Conservation (phyloP, 345 rosid species). For the Trapa bicornis region DNA sequence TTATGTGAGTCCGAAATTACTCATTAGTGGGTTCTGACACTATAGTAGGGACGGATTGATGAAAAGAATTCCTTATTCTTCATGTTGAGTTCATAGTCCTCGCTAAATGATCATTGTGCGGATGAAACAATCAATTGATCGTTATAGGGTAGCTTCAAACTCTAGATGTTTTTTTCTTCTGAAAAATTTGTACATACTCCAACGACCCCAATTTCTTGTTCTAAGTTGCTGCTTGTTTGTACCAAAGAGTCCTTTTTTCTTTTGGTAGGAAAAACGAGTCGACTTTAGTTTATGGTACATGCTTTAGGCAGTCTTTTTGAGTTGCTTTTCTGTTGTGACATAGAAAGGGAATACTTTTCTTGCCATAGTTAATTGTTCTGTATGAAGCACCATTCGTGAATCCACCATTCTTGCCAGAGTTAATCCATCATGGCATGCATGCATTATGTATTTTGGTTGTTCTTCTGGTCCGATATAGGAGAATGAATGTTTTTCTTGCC, state of each 20-base stretch:
- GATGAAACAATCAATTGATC: background rate
- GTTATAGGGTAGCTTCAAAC: background rate
- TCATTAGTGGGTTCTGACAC: no score
- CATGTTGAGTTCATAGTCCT: no score
- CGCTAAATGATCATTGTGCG: background rate
- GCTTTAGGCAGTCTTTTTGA: background rate
- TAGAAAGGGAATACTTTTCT: background rate
- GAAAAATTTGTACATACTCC: background rate
- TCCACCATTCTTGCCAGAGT: background rate
- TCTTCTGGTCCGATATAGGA: background rate
- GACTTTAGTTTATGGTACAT: background rate
- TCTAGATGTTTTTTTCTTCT: background rate
- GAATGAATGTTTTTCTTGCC: background rate
- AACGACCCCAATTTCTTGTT: background rate
- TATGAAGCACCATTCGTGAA: background rate
- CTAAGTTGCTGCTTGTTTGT: background rate
- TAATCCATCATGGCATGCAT: background rate
- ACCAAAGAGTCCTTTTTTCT: background rate
- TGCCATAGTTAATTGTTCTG: background rate
- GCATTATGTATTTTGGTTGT: background rate
- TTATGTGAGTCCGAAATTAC: no score
- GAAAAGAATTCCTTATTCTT: no score
- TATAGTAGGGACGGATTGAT: no score
- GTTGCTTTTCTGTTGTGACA: no score
- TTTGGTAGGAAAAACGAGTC: background rate